Evolutionary conservation across 73 alveolate genomes (phyloP).

Genomic region (Breviolum minutum): DNA sequence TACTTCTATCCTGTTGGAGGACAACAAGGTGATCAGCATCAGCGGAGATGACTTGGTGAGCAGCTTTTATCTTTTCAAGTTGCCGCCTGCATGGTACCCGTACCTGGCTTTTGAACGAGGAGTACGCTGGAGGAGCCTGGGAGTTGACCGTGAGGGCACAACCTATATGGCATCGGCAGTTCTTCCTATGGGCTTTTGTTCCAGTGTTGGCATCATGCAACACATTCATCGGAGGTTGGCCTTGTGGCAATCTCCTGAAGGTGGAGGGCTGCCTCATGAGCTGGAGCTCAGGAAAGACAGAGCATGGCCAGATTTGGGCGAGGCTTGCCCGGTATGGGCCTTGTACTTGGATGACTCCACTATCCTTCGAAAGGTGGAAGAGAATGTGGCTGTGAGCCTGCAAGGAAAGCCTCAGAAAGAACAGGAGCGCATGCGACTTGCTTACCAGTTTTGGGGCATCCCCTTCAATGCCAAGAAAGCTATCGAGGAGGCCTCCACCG

Average conservation of each 20-base stretch:
- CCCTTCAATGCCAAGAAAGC: constrained; percentile 1
- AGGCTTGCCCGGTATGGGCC: not conserved
- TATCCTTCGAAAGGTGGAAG: not conserved
- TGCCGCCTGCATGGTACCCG: not conserved
- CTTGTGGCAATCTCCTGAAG: not conserved
- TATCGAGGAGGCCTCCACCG: not conserved
- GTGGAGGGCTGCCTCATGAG: not conserved
- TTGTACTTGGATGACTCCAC: constrained; percentile 29
- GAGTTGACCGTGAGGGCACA: not conserved
- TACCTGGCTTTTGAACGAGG: not conserved
- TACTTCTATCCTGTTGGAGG: not conserved
- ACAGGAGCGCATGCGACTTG: not conserved
- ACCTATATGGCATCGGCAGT: not conserved
- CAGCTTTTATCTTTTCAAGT: not conserved
- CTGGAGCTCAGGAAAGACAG: not conserved
- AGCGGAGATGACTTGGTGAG: not conserved
- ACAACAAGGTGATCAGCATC: not conserved
- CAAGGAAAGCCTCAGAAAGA: not conserved
- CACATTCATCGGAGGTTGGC: constrained; percentile 49
- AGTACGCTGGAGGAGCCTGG: not conserved
- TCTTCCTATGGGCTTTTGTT: constrained; percentile 28
- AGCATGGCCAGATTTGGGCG: not conserved
- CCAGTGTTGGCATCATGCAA: constrained; percentile 14
- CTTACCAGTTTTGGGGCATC: not conserved
- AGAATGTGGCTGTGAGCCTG: not conserved